phyloP scores from a whole-genome alignment of 78 protist genomes.

The Dictyostelium firmibasis region DNA sequence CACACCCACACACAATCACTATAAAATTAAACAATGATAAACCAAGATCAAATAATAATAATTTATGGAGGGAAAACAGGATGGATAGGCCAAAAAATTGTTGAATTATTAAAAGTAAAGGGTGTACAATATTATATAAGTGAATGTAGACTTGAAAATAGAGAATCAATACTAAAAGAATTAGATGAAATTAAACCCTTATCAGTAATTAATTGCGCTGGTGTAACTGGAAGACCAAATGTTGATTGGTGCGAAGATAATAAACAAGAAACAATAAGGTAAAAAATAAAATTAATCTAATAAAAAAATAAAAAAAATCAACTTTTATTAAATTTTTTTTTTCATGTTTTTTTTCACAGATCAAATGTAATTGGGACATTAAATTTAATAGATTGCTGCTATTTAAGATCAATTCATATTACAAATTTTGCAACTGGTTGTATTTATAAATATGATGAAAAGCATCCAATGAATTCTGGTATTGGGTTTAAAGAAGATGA shows the following conservation, averaged over 20 bases:
- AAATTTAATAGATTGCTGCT: slow-evolving; percentile 70
- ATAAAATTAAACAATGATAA: not conserved
- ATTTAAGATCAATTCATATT: slow-evolving; percentile 72
- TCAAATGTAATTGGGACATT: slow-evolving; percentile 87
- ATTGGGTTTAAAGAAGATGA: slow-evolving; percentile 89
- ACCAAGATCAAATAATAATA: not conserved
- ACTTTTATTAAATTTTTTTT: not conserved
- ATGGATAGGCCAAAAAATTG: slow-evolving; percentile 43
- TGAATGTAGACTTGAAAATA: slow-evolving; percentile 34
- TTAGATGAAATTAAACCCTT: slow-evolving; percentile 81
- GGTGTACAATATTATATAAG: not conserved
- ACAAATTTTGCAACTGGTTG: slow-evolving; percentile 95
- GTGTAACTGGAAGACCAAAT: slow-evolving; percentile 91
- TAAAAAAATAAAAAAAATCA: not conserved
- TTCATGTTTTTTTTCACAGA: not conserved
- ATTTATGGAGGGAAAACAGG: slow-evolving; percentile 42
- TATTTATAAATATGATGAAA: slow-evolving; percentile 92
- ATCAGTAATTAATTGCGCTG: slow-evolving; percentile 88
- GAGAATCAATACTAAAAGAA: slow-evolving; percentile 47
- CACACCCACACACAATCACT: too few relatives aligned
- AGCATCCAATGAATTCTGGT: slow-evolving; percentile 55
- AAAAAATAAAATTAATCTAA: not conserved
- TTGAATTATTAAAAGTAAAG: not conserved
- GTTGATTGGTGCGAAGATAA: slow-evolving; percentile 94
- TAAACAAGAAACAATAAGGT: slow-evolving; percentile 79